Conservation (phyloP, 768 basidiomycete genomes). For the Porphyrellus cyaneotinctus region DNA sequence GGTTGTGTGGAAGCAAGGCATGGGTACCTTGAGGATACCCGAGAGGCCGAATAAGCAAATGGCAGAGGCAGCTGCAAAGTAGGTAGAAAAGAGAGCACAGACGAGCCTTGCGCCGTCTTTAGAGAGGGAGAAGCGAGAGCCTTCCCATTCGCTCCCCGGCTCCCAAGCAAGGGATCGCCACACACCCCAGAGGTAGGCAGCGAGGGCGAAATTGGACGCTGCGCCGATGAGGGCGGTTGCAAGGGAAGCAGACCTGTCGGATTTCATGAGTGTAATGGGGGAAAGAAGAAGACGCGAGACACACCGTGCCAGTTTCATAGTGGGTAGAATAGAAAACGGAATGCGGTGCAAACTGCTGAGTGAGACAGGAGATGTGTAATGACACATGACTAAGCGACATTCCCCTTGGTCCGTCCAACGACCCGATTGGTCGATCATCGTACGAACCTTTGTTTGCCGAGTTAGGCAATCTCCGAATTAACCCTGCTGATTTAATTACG, state of each 20-base stretch:
- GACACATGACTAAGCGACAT: constrained; percentile 13
- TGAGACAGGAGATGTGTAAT: constrained; percentile 4
- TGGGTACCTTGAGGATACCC: constrained; percentile 64
- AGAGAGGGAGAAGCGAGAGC: constrained; percentile 37
- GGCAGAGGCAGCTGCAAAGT: constrained; percentile 61
- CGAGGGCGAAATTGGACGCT: constrained; percentile 38
- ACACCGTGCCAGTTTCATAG: constrained; percentile 5
- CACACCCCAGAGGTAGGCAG: constrained; percentile 38
- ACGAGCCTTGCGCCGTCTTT: constrained; percentile 44
- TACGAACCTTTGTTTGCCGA: not conserved
- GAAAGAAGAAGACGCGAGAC: not conserved
- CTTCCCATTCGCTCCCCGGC: constrained; percentile 47
- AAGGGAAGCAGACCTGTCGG: constrained; percentile 34
- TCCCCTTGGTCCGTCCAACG: not conserved
- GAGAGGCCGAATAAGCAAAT: constrained; percentile 63
- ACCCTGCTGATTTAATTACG: constrained; percentile 20
- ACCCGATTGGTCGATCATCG: not conserved
- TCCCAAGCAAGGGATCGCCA: constrained; percentile 47
- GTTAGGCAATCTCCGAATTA: not conserved
- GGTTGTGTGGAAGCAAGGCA: not conserved
- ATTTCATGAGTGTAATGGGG: constrained; percentile 2
- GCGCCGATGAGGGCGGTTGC: constrained; percentile 39
- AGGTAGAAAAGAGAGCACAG: constrained; percentile 60
- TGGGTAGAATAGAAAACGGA: not conserved
- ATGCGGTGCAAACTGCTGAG: constrained; percentile 10